phyloP scores from a whole-genome alignment of 176 grass and related monocot genomes.

The Aegilops umbellulata region DNA sequence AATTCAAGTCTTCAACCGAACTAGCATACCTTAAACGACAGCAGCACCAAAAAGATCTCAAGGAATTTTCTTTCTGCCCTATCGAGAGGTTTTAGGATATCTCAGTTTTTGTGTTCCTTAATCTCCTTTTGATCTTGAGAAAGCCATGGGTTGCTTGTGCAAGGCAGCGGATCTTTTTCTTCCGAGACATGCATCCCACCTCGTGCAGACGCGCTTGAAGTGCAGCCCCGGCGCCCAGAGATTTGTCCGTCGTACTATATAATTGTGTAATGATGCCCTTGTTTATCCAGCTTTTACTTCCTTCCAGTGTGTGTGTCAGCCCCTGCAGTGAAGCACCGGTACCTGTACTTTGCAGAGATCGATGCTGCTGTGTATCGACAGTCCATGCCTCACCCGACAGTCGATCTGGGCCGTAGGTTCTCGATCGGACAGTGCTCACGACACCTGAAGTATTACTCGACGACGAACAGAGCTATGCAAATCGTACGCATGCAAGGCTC shows the following conservation, averaged over 20 bases:
- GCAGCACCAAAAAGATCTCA: not conserved
- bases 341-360: not conserved
- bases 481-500: no score
- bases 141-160: not conserved
- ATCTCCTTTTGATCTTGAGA: not conserved
- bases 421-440: not conserved
- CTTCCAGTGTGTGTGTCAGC: not conserved
- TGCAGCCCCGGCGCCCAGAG: slow-evolving; percentile 19
- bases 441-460: not conserved
- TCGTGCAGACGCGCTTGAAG: not conserved
- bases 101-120: not conserved
- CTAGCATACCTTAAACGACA: not conserved
- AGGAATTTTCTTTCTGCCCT: not conserved
- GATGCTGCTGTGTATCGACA: not conserved
- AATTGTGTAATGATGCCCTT: slow-evolving; percentile 46
- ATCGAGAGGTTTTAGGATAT: not conserved
- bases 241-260: slow-evolving; percentile 2
- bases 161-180: not conserved
- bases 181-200: not conserved
- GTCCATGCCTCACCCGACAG: no score
- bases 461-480: not conserved
- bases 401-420: not conserved
- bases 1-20: not conserved
- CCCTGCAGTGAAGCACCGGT: not conserved
- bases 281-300: not conserved